Base-by-base conservation (phyloP, 1,284 basidiomycete species). In the Malassezia pachydermatis region DNA sequence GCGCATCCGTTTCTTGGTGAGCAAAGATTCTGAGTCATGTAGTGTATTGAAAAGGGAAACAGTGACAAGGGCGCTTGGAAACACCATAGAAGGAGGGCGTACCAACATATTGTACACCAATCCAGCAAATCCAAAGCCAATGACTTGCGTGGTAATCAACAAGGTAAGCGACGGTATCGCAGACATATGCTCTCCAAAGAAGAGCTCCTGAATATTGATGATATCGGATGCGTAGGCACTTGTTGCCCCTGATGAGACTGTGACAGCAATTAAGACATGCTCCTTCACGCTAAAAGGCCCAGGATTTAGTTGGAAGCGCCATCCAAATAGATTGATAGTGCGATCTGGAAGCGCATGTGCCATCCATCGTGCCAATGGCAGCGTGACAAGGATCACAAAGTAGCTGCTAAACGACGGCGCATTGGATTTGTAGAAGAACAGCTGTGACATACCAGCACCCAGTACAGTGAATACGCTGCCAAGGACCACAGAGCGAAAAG, bases 391-490 rank as follows among this genome's bases (percentile, higher is more conserved):
- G 41, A 79, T 76, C 54, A 79, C 76, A 64, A 79, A 78, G 69
- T 78, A 79, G 19, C 68, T 69, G 28, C 75, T 76, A 64, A 78
- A 78, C 1, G 68, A 69, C 0, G 77, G 77, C 24, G 54, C 43
- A 28, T 59, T 60, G 14, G 57, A 68, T 49, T 67, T 67, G 60
- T 65, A 68, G 54, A 68, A 67, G 48, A 67, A 67, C 11, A 65
- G 54, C 53, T 67, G 58, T 2, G 58, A 57, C 49, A 63, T 72
- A 11, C 73, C 72, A 9, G 78, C 78, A 5, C 78, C 78, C 1
- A 78, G 59, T 13, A 76, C 56, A 51, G 77, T 78, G 59, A 80
- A 76, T 33, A 76, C 54, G 2, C 65, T 70, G 1, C 78, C 78
- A n/a, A 79, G 72, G 5, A 78, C 14, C 4, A 78, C 51, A 3